A percentile compares a stretch with the other conserved stretches of the same genome.
phyloP scores from a whole-genome alignment of 2,329 filamentous ascomycete genomes.

The Exophiala sideris region DNA sequence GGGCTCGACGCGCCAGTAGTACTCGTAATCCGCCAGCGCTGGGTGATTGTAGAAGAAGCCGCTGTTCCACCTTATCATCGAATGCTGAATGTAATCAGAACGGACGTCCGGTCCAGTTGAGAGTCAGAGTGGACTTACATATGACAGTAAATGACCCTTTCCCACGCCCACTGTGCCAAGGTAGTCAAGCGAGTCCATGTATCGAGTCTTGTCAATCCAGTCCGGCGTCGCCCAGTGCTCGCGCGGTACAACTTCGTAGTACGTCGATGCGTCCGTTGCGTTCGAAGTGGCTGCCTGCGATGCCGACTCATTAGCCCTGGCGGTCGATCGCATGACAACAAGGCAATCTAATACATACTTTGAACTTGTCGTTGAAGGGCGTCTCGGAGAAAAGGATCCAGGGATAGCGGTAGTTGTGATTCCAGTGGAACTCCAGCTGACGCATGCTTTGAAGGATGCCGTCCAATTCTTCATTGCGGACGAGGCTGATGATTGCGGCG shows the following conservation, averaged over 20 bases:
- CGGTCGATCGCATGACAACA: not conserved
- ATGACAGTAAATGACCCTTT: constrained; percentile 35
- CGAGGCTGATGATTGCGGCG: constrained; percentile 35
- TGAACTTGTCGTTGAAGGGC: constrained; percentile 35
- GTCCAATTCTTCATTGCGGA: constrained; percentile 34
- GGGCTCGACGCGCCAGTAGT: constrained; percentile 61
- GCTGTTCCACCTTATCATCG: constrained; percentile 42
- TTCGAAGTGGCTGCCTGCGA: constrained; percentile 32
- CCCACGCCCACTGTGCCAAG: constrained; percentile 35
- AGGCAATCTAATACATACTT: constrained; percentile 16
- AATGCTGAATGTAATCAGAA: constrained; percentile 12
- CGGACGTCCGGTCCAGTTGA: not conserved
- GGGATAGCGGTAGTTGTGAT: constrained; percentile 34
- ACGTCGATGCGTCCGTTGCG: constrained; percentile 30
- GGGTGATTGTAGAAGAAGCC: constrained; percentile 42
- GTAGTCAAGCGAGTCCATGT: constrained; percentile 35
- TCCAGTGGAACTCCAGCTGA: constrained; percentile 35
- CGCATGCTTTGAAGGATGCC: constrained; percentile 36
- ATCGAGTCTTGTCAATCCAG: constrained; percentile 31
- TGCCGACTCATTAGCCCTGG: no score
- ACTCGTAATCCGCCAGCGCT: constrained; percentile 49
- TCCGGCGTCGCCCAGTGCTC: constrained; percentile 33
- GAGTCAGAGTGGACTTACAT: constrained; percentile 23
- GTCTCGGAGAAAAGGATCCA: constrained; percentile 39
- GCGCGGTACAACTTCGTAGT: constrained; percentile 33